Percentiles rank a stretch among this genome's conserved stretches.
Evolutionary conservation across 176 grass and related monocot species (phyloP).

Genomic region (Avena eriantha): DNA sequence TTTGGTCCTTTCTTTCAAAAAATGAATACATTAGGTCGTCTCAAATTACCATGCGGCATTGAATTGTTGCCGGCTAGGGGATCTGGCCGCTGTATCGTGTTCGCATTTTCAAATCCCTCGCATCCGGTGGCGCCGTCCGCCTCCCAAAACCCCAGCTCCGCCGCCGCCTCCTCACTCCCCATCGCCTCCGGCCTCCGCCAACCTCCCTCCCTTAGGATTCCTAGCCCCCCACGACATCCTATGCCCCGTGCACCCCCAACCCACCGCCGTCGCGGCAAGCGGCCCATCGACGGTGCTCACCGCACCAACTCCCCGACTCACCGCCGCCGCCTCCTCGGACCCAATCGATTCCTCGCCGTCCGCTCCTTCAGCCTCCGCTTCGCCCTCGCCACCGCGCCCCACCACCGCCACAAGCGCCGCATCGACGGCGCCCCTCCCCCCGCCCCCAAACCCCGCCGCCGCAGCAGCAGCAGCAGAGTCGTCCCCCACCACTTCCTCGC

Average conservation of each 20-base stretch:
- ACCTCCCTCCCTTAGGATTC: background rate
- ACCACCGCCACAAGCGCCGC: conserved; percentile 14
- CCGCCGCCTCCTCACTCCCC: background rate
- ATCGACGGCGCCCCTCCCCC: background rate
- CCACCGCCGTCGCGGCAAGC: background rate
- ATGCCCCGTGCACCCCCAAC: background rate
- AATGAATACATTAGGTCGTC: background rate
- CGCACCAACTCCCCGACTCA: background rate
- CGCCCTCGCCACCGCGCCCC: background rate
- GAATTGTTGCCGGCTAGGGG: background rate
- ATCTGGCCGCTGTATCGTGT: conserved; percentile 2
- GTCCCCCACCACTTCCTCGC: conserved; percentile 6
- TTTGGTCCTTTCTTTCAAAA: background rate
- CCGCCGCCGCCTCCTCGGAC: background rate
- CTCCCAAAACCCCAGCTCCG: background rate
- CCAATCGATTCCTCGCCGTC: background rate
- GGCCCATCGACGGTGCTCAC: background rate
- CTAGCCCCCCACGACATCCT: background rate
- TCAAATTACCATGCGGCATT: background rate
- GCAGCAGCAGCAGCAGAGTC: background rate
- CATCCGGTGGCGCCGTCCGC: conserved; percentile 14
- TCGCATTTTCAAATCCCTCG: background rate
- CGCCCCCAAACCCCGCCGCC: background rate
- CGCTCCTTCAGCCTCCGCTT: background rate
- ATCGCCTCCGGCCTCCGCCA: background rate